phyloP scores from a whole-genome alignment of 331 rosid genomes.

The Malus hybrid region DNA sequence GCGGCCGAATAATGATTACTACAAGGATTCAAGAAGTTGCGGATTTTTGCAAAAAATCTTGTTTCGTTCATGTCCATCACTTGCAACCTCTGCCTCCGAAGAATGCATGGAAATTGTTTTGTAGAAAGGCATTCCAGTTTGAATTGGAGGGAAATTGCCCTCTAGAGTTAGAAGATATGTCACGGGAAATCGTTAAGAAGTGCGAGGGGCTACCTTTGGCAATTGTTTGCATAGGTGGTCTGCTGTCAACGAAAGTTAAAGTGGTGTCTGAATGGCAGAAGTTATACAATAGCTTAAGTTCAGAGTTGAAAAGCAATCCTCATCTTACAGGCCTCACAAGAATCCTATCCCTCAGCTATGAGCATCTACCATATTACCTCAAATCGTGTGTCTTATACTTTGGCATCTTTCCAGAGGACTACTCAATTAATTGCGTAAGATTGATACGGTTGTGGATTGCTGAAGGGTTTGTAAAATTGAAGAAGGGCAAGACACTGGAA shows the following conservation, averaged over 20 bases:
- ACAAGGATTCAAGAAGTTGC: background rate
- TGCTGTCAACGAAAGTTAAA: slow-evolving; percentile 16
- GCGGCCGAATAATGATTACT: background rate
- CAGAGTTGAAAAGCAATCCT: no score
- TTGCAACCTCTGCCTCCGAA: background rate
- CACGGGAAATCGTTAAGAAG: background rate
- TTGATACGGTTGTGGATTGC: background rate
- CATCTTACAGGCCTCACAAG: no score
- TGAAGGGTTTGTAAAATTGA: no score
- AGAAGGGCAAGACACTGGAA: no score
- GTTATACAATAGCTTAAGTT: background rate
- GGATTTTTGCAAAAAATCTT: background rate
- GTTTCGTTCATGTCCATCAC: background rate
- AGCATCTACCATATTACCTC: no score
- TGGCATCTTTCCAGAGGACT: no score
- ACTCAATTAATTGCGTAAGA: background rate
- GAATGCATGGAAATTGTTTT: slow-evolving; percentile 11
- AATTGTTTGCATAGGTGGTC: background rate
- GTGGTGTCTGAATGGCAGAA: slow-evolving; percentile 1
- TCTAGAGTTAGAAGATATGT: background rate
- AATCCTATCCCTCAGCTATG: no score
- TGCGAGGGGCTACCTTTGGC: slow-evolving; percentile 23
- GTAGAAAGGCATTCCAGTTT: slow-evolving; percentile 2
- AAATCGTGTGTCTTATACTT: no score
- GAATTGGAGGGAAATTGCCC: background rate